Conservation (phyloP, 805 yeast genomes). For the Lipomyces kockii region DNA sequence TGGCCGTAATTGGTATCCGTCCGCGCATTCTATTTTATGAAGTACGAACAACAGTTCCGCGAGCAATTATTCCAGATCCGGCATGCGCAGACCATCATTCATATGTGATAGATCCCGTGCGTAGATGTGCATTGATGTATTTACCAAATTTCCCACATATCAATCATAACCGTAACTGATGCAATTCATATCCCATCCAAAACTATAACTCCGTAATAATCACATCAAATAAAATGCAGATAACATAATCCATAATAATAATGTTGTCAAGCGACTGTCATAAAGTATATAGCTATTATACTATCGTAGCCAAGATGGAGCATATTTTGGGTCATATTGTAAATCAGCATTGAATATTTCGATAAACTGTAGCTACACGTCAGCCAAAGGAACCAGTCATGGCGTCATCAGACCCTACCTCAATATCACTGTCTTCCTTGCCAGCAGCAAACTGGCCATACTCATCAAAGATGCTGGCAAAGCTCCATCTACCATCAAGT, state of each 20-base stretch:
- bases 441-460: conserved; percentile 92
- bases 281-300: not conserved
- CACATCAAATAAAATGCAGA: not conserved
- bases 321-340: conserved; percentile 51
- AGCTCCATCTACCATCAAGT: conserved; percentile 64
- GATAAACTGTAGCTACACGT: conserved; percentile 54
- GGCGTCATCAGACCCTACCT: conserved; percentile 43
- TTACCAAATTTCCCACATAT: not conserved
- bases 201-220: not conserved
- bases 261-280: not conserved
- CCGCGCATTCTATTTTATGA: too few relatives aligned
- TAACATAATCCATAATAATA: not conserved
- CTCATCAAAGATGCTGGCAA: conserved; percentile 91
- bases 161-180: not conserved
- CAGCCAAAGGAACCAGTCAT: not conserved
- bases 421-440: conserved; percentile 89
- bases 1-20: too few relatives aligned
- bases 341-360: conserved; percentile 75
- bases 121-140: too few relatives aligned
- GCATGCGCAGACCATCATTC: too few relatives aligned
- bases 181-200: not conserved
- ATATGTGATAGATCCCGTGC: too few relatives aligned
- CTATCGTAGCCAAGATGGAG: conserved; percentile 66
- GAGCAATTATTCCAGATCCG: too few relatives aligned
- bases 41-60: too few relatives aligned